Conservation (phyloP, 345 rosid genomes). For the Brassica carinata region DNA sequence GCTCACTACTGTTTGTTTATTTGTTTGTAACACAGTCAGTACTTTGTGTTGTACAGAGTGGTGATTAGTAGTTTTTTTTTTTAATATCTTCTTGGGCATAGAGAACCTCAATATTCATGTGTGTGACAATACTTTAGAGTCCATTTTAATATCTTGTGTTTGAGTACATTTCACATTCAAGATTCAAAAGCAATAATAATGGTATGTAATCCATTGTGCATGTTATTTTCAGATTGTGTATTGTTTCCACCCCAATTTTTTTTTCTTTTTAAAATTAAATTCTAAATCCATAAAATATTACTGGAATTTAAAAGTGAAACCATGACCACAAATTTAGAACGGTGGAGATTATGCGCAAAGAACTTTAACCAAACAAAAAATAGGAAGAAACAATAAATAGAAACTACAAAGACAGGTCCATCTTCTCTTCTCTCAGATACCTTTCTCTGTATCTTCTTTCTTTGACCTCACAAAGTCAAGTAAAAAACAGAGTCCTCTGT, state of each 20-base stretch:
- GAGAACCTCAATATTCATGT: slow-evolving; percentile 12
- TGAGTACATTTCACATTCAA: slow-evolving; percentile 18
- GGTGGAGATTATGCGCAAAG: slow-evolving; percentile 24
- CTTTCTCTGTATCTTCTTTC: slow-evolving; percentile 10
- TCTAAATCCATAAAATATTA: not conserved
- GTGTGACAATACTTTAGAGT: slow-evolving; percentile 24
- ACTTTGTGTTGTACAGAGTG: slow-evolving; percentile 26
- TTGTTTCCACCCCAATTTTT: not conserved
- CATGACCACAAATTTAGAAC: slow-evolving; percentile 34
- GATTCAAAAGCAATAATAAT: slow-evolving; percentile 6
- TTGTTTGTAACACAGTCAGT: slow-evolving; percentile 19
- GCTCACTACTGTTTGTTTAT: slow-evolving; percentile 27
- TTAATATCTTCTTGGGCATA: slow-evolving; percentile 15
- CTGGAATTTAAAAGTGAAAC: slow-evolving; percentile 18
- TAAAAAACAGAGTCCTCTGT: slow-evolving; percentile 40
- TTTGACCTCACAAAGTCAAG: slow-evolving; percentile 22
- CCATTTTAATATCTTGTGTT: slow-evolving; percentile 17
- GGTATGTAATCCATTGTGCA: not conserved
- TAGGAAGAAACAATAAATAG: slow-evolving; percentile 27
- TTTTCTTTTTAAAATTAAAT: not conserved
- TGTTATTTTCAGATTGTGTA: not conserved
- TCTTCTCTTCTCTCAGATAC: slow-evolving; percentile 14
- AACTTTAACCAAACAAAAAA: slow-evolving; percentile 36
- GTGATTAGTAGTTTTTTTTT: not conserved
- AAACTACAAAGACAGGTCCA: slow-evolving; percentile 30